Conservation (phyloP, 2,329 filamentous ascomycete species). For the Neobulgaria alba region DNA sequence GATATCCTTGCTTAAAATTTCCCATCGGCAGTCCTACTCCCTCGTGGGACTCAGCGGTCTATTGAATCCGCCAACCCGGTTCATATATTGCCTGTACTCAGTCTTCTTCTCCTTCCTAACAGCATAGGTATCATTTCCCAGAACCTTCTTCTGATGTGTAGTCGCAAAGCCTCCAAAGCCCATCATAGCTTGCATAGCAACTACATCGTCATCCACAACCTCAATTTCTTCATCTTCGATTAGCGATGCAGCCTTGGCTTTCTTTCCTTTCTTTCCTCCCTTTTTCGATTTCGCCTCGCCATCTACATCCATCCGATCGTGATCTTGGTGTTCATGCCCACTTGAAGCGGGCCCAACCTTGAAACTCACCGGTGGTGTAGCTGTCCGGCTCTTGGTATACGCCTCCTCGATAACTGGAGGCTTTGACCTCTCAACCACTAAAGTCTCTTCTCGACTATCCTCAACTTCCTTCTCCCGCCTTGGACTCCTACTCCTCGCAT, state of each 20-base stretch:
- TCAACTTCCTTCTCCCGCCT: conserved; percentile 8
- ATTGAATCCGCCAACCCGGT: conserved; percentile 74
- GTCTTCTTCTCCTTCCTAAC: conserved; percentile 90
- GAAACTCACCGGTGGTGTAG: conserved; percentile 27
- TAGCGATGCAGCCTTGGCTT: conserved; percentile 9
- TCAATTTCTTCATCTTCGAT: conserved; percentile 41
- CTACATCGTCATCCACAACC: conserved; percentile 57
- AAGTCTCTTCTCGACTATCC: conserved; percentile 2
- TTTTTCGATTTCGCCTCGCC: conserved; percentile 21
- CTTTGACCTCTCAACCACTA: conserved; percentile 4
- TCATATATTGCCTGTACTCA: conserved; percentile 96
- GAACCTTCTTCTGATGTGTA: conserved; percentile 83
- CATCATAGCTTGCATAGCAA: conserved; percentile 76
- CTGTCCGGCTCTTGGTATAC: conserved; percentile 13
- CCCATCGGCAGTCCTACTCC: too few relatives aligned
- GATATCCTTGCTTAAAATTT: too few relatives aligned
- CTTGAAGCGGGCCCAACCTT: conserved; percentile 17
- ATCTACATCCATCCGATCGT: conserved; percentile 28
- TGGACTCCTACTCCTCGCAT: conserved; percentile 12
- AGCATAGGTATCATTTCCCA: conserved; percentile 75
- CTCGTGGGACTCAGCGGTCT: conserved; percentile 55
- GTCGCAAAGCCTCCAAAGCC: conserved; percentile 79
- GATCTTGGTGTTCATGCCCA: conserved; percentile 17
- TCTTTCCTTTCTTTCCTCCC: conserved; percentile 20
- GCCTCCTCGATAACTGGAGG: conserved; percentile 12